Percentiles rank a stretch among this genome's conserved stretches.
These are phyloP conservation scores for Backusella westeae DNA, from an alignment of 192 early-diverging fungal species.

Conservation along the genomic window DNA sequence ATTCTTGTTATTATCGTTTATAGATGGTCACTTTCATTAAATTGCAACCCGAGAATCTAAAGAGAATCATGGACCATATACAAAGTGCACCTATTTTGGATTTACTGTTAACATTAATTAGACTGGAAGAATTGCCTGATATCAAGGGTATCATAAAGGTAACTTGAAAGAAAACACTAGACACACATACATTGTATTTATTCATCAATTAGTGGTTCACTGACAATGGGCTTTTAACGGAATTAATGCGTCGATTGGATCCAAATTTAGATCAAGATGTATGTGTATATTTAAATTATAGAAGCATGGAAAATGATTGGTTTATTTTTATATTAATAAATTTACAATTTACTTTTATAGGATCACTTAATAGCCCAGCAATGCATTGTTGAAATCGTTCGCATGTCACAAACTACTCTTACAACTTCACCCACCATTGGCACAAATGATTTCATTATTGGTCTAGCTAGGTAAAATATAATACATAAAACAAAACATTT, in stretches of 20 bases:
- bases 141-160: constrained; percentile 85
- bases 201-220: constrained; percentile 73
- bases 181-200: not conserved
- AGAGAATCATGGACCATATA: constrained; percentile 80
- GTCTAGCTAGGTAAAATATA: constrained; percentile 26
- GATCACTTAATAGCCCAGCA: constrained; percentile 41
- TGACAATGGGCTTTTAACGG: constrained; percentile 69
- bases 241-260: constrained; percentile 75
- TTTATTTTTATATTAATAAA: not conserved
- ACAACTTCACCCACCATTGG: constrained; percentile 33
- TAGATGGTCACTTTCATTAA: constrained; percentile 89
- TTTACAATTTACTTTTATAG: constrained; percentile 14
- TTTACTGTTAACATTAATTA: constrained; percentile 88
- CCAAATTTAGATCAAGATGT: constrained; percentile 80
- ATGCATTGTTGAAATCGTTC: constrained; percentile 39
- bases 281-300: not conserved
- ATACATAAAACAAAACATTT: not conserved
- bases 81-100: constrained; percentile 86
- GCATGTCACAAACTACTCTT: constrained; percentile 39
- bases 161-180: not conserved
- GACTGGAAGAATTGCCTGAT: constrained; percentile 86
- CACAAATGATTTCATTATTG: constrained; percentile 29
- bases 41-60: constrained; percentile 70
- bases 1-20: not conserved
- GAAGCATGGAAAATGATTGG: not conserved